Evolutionary conservation across 2,329 filamentous ascomycete species (phyloP), one percentile per base, ranked within the genome.

Genomic region (Curvularia sp.): DNA sequence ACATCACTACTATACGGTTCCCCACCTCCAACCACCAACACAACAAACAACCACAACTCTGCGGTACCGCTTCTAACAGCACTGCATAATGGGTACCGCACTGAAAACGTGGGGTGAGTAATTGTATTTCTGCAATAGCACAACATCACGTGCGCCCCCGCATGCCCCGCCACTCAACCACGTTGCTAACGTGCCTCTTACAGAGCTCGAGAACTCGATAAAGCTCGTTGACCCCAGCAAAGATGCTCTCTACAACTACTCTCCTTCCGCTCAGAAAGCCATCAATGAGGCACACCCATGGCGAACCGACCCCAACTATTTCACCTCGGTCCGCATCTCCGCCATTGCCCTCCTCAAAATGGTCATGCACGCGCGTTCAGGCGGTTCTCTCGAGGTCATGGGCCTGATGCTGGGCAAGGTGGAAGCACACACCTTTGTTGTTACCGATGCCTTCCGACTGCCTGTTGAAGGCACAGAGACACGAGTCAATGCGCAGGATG

Each of bases 401-500:
- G 95, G 95, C 56, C 79, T 99, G 69, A 99, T 99, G 95, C 91
- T 96, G 74, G 95, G 95, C 61, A 97, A 96, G 77, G 89, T 97
- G 49, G 86, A 92, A 65, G 87, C 89, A 41, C 89, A 96, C 70
- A 88, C 91, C 1, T 91, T 99, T 71, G 87, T 99, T 66, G 90
- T 99, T 53, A 98, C 93, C 1, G 95, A 99, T 74, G 92, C 93
- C 25, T 95, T 98, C 79, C 87, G 93, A 19, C 82, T 99, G 38
- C 95, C 95, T 0, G 95, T 99, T 39, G 95, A 99, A 76, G 95
- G 95, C 25, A 99, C 95, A n/a, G 95, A 99, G 80, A 99, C 95
- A 2, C 86, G 95, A 60, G 95, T 99, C 68, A 99, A 99, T 76
- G 95, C 95, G 0, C 93, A 97, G 73, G 89, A 90, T 66, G 93